Base-by-base conservation (phyloP, 176 grass and related monocot species). In the Carex pumila region DNA sequence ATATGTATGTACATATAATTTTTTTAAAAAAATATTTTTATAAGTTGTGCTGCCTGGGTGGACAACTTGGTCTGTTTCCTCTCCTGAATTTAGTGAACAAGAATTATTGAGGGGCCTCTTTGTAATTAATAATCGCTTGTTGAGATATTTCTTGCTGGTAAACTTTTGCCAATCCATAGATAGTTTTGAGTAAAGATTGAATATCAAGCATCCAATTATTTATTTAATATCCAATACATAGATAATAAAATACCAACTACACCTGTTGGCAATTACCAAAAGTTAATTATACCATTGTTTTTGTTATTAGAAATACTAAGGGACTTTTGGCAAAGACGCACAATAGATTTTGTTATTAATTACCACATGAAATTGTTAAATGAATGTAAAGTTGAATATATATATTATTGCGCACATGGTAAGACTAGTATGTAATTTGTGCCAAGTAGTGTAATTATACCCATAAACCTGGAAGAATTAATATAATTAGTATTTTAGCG, bases 31-130 rank as follows among this genome's bases (percentile, higher is more conserved):
- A 25, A 25, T 25, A 59, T 61, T 76, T 85, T 85, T 76, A 29
- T 49, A 52, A 79, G 22, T 65, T 62, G 53, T 64, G 57, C 54
- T 73, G 29, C 52, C 30, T 61, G 65, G 54, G 47, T 49, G 49
- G 52, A 39, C 83, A 55, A 45, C 65, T 75, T 60, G 65, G 54
- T 53, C 83, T 65, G 83, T 85, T 73, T 76, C 30, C 36, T 85
- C 68, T 43, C 65, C 65, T 39, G 65, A 67, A 73, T 75, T 71
- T 73, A 72, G 67, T 85, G 65, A 71, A 85, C 70, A 73, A 85
- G 68, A 60, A 85, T 71, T 61, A 68, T 57, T 71, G 83, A 75
- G 70, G 83, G 83, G 17, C 65, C 30, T 76, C 56, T 29, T 75
- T 73, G 36, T 37, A 72, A 85, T 85, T 37, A 72, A 85, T 85